Percentiles rank a stretch among this genome's conserved stretches.
These are phyloP conservation scores for Arabidopsis suecica DNA, from an alignment of 345 rosid genomes.

Conservation along the genomic window DNA sequence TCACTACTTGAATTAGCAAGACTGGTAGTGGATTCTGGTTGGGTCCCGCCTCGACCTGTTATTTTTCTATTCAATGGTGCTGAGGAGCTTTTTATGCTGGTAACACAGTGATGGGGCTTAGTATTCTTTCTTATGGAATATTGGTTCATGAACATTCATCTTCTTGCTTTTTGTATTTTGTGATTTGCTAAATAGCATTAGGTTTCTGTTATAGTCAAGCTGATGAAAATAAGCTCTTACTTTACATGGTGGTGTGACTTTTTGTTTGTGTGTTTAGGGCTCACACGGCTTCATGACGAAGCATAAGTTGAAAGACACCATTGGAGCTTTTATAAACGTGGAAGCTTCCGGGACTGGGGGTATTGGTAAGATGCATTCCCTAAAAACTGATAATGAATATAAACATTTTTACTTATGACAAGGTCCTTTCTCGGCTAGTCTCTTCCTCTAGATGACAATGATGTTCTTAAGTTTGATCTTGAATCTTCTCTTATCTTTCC, in stretches of 20 bases:
- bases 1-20: slow-evolving; percentile 91
- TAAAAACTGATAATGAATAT: neutral
- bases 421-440: neutral
- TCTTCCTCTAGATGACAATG: slow-evolving; percentile 2
- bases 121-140: neutral
- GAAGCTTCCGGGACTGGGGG: slow-evolving; percentile 99
- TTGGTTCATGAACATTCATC: slow-evolving; percentile 13
- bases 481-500: neutral
- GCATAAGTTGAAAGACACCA: slow-evolving; percentile 77
- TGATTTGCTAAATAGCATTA: slow-evolving; percentile 18
- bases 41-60: slow-evolving; percentile 86
- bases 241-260: slow-evolving; percentile 24
- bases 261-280: slow-evolving; percentile 64
- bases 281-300: slow-evolving; percentile 95
- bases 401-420: neutral
- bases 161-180: slow-evolving; percentile 22
- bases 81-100: slow-evolving; percentile 94
- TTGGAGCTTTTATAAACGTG: slow-evolving; percentile 91
- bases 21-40: slow-evolving; percentile 75
- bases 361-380: slow-evolving; percentile 60
- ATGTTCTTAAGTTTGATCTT: slow-evolving; percentile 22
- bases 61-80: slow-evolving; percentile 96
- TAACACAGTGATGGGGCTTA: slow-evolving; percentile 37
- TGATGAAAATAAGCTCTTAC: slow-evolving; percentile 13
- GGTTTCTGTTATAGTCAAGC: slow-evolving; percentile 19